phyloP scores from a whole-genome alignment of 345 rosid genomes.

The Eucalyptus lansdowneana region DNA sequence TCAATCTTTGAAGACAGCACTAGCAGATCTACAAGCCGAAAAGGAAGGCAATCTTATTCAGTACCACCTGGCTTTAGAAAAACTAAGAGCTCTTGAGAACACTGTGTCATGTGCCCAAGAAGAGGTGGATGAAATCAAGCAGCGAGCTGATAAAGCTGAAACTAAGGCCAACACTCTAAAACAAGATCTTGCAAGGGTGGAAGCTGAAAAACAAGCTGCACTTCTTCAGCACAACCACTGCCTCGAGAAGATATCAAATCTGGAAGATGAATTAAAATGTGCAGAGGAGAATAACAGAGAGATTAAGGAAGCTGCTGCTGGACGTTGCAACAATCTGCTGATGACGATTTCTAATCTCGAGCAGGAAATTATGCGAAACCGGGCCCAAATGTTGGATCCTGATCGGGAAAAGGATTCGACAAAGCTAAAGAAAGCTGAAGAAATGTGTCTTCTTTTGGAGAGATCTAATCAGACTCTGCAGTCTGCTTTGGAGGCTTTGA shows the following conservation, averaged over 20 bases:
- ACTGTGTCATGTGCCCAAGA: constrained; percentile 30
- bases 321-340: constrained; percentile 54
- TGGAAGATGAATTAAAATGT: constrained; percentile 42
- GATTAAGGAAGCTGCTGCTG: constrained; percentile 55
- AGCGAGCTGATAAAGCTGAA: constrained; percentile 56
- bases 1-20: constrained; percentile 46
- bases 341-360: constrained; percentile 32
- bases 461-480: constrained; percentile 60
- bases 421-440: constrained; percentile 63
- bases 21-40: constrained; percentile 37
- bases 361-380: constrained; percentile 51
- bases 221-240: constrained; percentile 35
- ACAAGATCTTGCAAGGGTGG: constrained; percentile 37
- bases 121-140: constrained; percentile 46
- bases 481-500: constrained; percentile 46
- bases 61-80: constrained; percentile 53
- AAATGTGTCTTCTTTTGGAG: constrained; percentile 57
- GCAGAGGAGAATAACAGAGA: constrained; percentile 50
- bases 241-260: constrained; percentile 41
- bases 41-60: constrained; percentile 46
- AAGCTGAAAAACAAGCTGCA: constrained; percentile 65
- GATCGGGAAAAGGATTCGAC: constrained; percentile 44
- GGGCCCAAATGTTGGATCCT: constrained; percentile 44
- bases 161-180: constrained; percentile 17
- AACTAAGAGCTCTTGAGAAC: constrained; percentile 46